phyloP scores from a whole-genome alignment of 306 rosid genomes.

The Malus sieversii region DNA sequence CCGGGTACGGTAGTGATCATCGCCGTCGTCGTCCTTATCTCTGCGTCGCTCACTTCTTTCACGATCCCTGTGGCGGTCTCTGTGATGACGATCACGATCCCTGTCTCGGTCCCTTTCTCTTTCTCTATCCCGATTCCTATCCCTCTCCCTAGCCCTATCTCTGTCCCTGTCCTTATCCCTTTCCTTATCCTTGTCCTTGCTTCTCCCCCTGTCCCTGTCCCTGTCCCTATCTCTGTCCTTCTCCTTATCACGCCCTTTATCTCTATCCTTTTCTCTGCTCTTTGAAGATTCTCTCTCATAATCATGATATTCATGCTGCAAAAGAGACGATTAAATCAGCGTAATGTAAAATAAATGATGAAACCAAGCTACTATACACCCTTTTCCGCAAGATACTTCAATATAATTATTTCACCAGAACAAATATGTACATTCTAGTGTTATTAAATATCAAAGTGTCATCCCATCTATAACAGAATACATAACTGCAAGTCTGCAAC shows the following conservation, averaged over 20 bases:
- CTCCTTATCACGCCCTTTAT: slow-evolving; percentile 57
- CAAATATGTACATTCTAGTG: not conserved
- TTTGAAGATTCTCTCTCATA: slow-evolving; percentile 78
- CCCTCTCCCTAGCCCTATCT: slow-evolving; percentile 57
- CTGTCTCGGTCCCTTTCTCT: slow-evolving; percentile 50
- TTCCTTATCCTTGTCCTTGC: slow-evolving; percentile 10
- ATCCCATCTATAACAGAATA: no score
- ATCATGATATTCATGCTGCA: slow-evolving; percentile 76
- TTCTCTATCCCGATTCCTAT: slow-evolving; percentile 23
- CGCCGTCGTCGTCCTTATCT: slow-evolving; percentile 70
- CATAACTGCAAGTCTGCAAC: no score
- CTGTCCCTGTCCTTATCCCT: slow-evolving; percentile 40
- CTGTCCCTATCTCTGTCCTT: slow-evolving; percentile 21
- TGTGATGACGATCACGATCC: slow-evolving; percentile 40
- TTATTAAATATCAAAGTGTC: not conserved
- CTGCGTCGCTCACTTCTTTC: slow-evolving; percentile 78
- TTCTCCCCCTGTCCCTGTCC: slow-evolving; percentile 34
- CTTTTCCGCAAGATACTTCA: not conserved
- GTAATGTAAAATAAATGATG: not conserved
- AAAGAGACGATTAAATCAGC: not conserved
- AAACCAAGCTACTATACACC: not conserved
- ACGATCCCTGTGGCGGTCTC: slow-evolving; percentile 54
- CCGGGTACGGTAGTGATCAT: slow-evolving; percentile 55
- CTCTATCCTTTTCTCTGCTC: slow-evolving; percentile 84
- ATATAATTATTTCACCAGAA: not conserved